Evolutionary conservation across 768 basidiomycete genomes (phyloP).

Genomic region (Xerocomus spinulosus): DNA sequence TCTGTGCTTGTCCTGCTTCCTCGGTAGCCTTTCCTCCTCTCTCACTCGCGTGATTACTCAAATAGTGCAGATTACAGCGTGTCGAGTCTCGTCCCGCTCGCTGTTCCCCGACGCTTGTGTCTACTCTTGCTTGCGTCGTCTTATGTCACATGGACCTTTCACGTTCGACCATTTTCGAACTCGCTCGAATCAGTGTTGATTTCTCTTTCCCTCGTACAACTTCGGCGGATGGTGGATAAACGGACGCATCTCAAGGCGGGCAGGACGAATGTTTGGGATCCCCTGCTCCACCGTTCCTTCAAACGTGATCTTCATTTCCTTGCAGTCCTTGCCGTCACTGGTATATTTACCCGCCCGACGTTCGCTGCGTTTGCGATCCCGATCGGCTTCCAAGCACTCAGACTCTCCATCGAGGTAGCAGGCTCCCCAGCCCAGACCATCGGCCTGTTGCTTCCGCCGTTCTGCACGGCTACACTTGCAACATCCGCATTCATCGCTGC

Average conservation of each 20-base stretch:
- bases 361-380: slow-evolving; percentile 34
- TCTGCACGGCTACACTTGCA: slow-evolving; percentile 17
- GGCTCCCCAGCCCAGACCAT: slow-evolving; percentile 7
- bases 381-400: slow-evolving; percentile 25
- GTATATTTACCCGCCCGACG: slow-evolving; percentile 34
- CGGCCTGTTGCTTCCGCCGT: slow-evolving; percentile 15
- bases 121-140: slow-evolving; percentile 34
- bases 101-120: slow-evolving; percentile 16
- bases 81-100: slow-evolving; percentile 17
- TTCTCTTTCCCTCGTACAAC: slow-evolving; percentile 26
- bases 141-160: slow-evolving; percentile 35
- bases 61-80: slow-evolving; percentile 23
- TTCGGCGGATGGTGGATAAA: slow-evolving; percentile 16
- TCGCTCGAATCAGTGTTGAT: slow-evolving; percentile 33
- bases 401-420: slow-evolving; percentile 6
- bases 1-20: slow-evolving; percentile 28
- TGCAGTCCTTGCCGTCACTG: slow-evolving; percentile 25
- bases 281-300: not conserved
- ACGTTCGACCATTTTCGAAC: slow-evolving; percentile 39
- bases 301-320: slow-evolving; percentile 23
- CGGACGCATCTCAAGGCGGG: not conserved
- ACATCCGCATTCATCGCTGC: slow-evolving; percentile 17
- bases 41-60: slow-evolving; percentile 1
- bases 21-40: slow-evolving; percentile 24
- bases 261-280: not conserved